These are phyloP conservation scores for Pythium chondricola DNA, from an alignment of 352 stramenopile genomes.

Conservation along the genomic window DNA sequence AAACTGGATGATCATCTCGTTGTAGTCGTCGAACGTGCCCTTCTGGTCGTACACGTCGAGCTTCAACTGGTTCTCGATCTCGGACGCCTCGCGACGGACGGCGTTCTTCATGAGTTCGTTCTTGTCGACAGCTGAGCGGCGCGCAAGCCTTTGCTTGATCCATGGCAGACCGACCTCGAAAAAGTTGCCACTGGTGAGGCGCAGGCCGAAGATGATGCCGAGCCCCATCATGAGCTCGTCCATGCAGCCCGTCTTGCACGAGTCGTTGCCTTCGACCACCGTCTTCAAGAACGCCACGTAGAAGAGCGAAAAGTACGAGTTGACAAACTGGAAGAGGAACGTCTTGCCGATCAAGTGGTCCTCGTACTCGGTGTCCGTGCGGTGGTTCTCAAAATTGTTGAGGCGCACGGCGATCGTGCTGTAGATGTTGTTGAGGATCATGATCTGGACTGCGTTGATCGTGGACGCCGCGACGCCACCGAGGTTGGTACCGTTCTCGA, in stretches of 20 bases:
- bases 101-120: slow-evolving; percentile 30
- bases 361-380: slow-evolving; percentile 95
- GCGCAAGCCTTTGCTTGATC: slow-evolving; percentile 56
- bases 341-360: slow-evolving; percentile 86
- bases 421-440: slow-evolving; percentile 76
- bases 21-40: slow-evolving; percentile 82
- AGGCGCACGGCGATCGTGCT: slow-evolving; percentile 49
- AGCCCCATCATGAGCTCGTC: slow-evolving; percentile 71
- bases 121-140: slow-evolving; percentile 2
- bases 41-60: slow-evolving; percentile 67
- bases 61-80: slow-evolving; percentile 52
- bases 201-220: slow-evolving; percentile 67
- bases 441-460: slow-evolving; percentile 79
- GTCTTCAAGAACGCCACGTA: slow-evolving; percentile 86
- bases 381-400: slow-evolving; percentile 92
- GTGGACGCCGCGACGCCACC: slow-evolving; percentile 52
- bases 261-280: slow-evolving; percentile 30
- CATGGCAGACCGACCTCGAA: slow-evolving; percentile 69
- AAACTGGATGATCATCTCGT: slow-evolving; percentile 87
- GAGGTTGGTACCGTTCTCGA: slow-evolving; percentile 33
- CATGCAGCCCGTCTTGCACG: slow-evolving; percentile 48
- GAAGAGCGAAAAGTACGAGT: slow-evolving; percentile 77
- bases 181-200: slow-evolving; percentile 71
- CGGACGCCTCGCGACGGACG: slow-evolving; percentile 28
- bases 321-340: slow-evolving; percentile 82